Evolutionary conservation across 208 protist species (phyloP).

Genomic region (Balamuthia mandrillaris): DNA sequence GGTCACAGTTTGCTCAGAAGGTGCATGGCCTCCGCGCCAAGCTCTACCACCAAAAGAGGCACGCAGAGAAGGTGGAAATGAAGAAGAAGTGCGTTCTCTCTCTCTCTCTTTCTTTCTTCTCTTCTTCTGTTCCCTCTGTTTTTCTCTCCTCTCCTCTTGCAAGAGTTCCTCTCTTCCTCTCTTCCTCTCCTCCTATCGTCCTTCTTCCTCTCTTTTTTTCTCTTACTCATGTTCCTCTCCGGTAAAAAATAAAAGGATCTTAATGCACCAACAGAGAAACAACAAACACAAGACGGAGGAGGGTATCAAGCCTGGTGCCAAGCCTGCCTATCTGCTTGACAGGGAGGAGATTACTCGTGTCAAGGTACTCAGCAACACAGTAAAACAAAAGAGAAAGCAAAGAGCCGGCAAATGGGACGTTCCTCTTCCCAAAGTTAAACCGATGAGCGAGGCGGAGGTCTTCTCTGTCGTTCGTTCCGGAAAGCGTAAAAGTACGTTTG

Average conservation of each 20-base stretch:
- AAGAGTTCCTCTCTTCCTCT: no score
- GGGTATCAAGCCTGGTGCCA: slow-evolving; percentile 79
- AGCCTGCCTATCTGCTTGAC: slow-evolving; percentile 99
- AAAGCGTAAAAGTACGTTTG: slow-evolving; percentile 74
- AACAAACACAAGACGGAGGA: slow-evolving; percentile 88
- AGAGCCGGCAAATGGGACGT: slow-evolving; percentile 99
- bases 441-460: slow-evolving; percentile 98
- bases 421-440: slow-evolving; percentile 97
- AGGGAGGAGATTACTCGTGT: slow-evolving; percentile 43
- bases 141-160: not conserved
- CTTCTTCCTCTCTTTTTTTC: no score
- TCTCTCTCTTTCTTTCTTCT: not conserved
- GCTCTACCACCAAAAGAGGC: slow-evolving; percentile 94
- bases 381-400: slow-evolving; percentile 99
- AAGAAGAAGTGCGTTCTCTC: slow-evolving; percentile 88
- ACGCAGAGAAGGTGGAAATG: slow-evolving; percentile 98
- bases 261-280: slow-evolving; percentile 91
- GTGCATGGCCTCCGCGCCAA: slow-evolving; percentile 97
- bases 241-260: no score
- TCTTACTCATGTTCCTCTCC: no score
- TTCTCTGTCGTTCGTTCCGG: slow-evolving; percentile 95
- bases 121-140: not conserved
- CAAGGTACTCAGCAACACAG: slow-evolving; percentile 98
- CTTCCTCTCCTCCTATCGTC: not conserved
- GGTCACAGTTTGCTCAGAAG: slow-evolving; percentile 88